Evolutionary conservation across 352 stramenopile genomes (phyloP).

Genomic region (Phytophthora podocarpi): DNA sequence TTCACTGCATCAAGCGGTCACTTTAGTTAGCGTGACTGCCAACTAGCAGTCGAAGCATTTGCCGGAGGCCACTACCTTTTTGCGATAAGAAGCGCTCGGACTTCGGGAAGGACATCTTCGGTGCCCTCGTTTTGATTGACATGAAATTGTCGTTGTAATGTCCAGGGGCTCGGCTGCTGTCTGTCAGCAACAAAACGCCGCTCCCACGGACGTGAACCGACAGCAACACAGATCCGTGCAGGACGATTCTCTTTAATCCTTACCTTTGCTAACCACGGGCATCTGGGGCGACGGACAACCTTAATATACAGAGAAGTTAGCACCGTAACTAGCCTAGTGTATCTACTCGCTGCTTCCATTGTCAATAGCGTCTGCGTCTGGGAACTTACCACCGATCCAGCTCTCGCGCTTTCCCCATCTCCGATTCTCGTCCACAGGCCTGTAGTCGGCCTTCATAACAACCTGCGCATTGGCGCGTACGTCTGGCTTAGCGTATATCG

Average conservation of each 20-base stretch:
- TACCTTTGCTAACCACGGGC: constrained; percentile 67
- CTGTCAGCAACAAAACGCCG: constrained; percentile 34
- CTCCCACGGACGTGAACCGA: too few species aligned
- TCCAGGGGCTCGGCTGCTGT: constrained; percentile 64
- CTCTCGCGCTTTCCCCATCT: constrained; percentile 83
- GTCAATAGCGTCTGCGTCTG: too few species aligned
- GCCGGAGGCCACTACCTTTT: constrained; percentile 48
- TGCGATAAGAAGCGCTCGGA: constrained; percentile 82
- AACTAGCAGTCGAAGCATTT: not conserved
- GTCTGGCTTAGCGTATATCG: constrained; percentile 72
- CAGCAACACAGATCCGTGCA: not conserved
- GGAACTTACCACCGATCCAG: constrained; percentile 73
- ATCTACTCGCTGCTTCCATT: not conserved
- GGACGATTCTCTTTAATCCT: not conserved
- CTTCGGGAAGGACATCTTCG: constrained; percentile 80
- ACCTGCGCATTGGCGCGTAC: constrained; percentile 61
- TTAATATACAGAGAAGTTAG: constrained; percentile 8
- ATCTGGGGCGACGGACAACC: constrained; percentile 55
- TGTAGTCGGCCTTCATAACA: constrained; percentile 77
- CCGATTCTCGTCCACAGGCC: constrained; percentile 62
- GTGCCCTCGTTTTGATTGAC: constrained; percentile 59
- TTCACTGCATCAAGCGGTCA: constrained; percentile 54
- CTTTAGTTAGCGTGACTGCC: not conserved
- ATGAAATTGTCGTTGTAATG: constrained; percentile 79
- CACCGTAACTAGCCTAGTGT: not conserved